These are phyloP conservation scores for Umbelopsis sp. DNA, from an alignment of 192 early-diverging fungal species.

Conservation along the genomic window DNA sequence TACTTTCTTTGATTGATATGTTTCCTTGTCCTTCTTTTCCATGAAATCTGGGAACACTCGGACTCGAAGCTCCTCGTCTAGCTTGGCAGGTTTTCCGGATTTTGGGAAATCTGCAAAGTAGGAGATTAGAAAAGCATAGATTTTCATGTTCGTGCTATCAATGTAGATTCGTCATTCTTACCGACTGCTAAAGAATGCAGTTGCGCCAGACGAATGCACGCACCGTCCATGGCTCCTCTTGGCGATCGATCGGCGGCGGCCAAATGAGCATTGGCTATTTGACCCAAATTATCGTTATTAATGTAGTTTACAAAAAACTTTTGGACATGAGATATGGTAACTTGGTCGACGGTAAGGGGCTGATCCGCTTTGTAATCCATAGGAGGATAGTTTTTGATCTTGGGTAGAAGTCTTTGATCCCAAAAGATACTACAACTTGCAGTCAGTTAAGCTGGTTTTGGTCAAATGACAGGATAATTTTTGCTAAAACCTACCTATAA, in stretches of 20 bases:
- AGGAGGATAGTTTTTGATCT: conserved; percentile 36
- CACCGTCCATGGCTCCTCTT: conserved; percentile 50
- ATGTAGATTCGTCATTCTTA: not conserved
- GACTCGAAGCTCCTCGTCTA: conserved; percentile 46
- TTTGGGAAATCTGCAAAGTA: conserved; percentile 64
- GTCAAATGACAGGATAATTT: not conserved
- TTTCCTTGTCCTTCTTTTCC: conserved; percentile 57
- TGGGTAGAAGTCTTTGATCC: conserved; percentile 54
- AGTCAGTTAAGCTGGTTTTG: not conserved
- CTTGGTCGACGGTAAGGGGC: conserved; percentile 33
- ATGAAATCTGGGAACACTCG: conserved; percentile 71
- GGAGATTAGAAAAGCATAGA: not conserved
- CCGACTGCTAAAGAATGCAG: conserved; percentile 71
- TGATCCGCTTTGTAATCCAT: conserved; percentile 58
- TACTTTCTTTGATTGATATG: conserved; percentile 58
- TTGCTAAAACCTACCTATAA: conserved; percentile 50
- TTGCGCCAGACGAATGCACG: conserved; percentile 63
- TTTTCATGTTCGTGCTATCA: not conserved
- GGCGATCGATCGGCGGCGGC: conserved; percentile 57
- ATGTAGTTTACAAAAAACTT: conserved; percentile 73
- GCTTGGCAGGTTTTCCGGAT: conserved; percentile 57
- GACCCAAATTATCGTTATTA: conserved; percentile 63
- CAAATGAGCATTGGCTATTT: conserved; percentile 71
- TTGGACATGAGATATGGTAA: conserved; percentile 51
- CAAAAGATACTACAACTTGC: conserved; percentile 50